Base-by-base conservation (phyloP, 106 monocot genomes). In the Dactylorhiza incarnata region DNA sequence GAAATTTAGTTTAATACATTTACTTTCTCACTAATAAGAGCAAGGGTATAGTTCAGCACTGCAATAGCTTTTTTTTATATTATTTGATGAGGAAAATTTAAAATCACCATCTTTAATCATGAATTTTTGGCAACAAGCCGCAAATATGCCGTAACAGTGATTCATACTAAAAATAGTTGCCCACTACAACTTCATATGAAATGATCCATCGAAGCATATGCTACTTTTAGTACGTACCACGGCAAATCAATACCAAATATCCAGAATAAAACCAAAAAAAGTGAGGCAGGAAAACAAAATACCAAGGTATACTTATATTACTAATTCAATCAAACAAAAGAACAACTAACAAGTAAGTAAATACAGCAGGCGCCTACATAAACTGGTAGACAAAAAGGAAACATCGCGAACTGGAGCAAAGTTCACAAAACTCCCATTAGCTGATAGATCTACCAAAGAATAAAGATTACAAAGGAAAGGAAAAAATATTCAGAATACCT, bases 401-500 rank as follows among this genome's bases (percentile, higher is more conserved):
- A 17, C 19, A n/a, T 70, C 69, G 22, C 72, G 11, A 72, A 49
- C 0, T 19, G 23, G 22, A 48, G 24, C 47, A 3, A 44, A 13
- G 2, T 9, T n/a, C 14, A 5, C 11, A 72, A 72, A 20, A 10
- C 0, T 7, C 22, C 9, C 22, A 72, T 49, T n/a, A 69, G 17
- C 45, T 9, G 45, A 7, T 9, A 29, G 48, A 76, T 76, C 66
- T 65, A 12, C 13, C n/a, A 20, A 44, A 68, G 20, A 78, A 3
- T 14, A 20, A 1, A 54, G 11, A 8, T 54, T 7, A 73, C 16
- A 19, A 69, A 7, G 4, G 9, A 4, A 69, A 2, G 45, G 5
- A 46, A n/a, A 13, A 46, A 6, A 6, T 15, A 2, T 19, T 72
- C 47, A 23, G 5, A 17, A 29, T 80, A 80, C 80, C 80, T 75